phyloP scores from a whole-genome alignment of 768 basidiomycete genomes.

The Mycena floridula region DNA sequence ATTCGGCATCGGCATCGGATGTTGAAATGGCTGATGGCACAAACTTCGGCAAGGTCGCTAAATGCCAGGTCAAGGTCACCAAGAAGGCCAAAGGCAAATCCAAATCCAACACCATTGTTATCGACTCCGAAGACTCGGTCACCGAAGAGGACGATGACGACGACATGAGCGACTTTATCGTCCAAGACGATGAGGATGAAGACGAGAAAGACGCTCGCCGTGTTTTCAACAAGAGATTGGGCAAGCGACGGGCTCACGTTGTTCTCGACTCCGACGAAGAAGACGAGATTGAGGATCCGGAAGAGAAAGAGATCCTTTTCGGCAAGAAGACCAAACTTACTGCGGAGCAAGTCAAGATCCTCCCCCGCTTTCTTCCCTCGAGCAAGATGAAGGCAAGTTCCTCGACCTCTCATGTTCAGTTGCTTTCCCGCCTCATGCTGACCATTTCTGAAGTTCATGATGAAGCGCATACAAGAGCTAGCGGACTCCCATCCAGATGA shows the following conservation, averaged over 20 bases:
- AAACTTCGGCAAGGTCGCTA: slow-evolving; percentile 9
- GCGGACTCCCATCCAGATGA: slow-evolving; percentile 47
- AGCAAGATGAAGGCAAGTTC: slow-evolving; percentile 66
- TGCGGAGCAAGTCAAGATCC: slow-evolving; percentile 31
- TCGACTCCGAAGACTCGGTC: slow-evolving; percentile 25
- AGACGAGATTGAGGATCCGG: slow-evolving; percentile 25
- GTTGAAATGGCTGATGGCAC: slow-evolving; percentile 23
- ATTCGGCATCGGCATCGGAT: slow-evolving; percentile 23
- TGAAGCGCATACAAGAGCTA: slow-evolving; percentile 44
- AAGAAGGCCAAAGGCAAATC: slow-evolving; percentile 22
- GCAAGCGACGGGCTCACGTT: slow-evolving; percentile 30
- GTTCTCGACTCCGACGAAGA: slow-evolving; percentile 42
- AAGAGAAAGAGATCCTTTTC: slow-evolving; percentile 36
- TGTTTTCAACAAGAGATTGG: slow-evolving; percentile 28
- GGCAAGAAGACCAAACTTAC: slow-evolving; percentile 24
- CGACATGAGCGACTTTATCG: slow-evolving; percentile 47
- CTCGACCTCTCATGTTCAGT: background rate
- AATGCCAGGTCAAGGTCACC: slow-evolving; percentile 3
- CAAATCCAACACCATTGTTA: slow-evolving; percentile 17
- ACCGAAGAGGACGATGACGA: slow-evolving; percentile 28
- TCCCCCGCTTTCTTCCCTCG: slow-evolving; percentile 57
- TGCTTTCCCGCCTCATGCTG: background rate
- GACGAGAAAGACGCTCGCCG: slow-evolving; percentile 42
- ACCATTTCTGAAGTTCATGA: slow-evolving; percentile 39
- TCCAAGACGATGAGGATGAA: slow-evolving; percentile 46